These are phyloP conservation scores for Solanum virginianum DNA, from an alignment of 257 asterid species.

Conservation along the genomic window DNA sequence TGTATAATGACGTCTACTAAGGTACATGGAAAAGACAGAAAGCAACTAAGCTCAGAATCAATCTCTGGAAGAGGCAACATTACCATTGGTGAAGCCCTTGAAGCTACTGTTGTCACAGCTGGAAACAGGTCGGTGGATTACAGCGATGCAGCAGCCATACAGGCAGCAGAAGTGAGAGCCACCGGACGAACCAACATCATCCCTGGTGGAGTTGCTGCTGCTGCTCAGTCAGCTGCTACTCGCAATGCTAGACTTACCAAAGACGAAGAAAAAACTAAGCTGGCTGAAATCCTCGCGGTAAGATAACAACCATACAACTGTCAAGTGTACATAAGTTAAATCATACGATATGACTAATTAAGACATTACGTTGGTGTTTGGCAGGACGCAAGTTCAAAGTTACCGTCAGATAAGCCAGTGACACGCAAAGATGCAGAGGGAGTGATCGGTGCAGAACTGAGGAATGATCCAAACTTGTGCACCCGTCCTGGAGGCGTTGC, in stretches of 20 bases:
- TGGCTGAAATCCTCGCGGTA: conserved; percentile 66
- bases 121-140: conserved; percentile 81
- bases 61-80: conserved; percentile 30
- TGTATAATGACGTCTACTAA: neutral
- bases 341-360: neutral
- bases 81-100: conserved; percentile 95
- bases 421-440: conserved; percentile 94
- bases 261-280: conserved; percentile 88
- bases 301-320: neutral
- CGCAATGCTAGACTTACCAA: conserved; percentile 65
- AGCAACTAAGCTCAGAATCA: conserved; percentile 6
- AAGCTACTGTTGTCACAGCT: conserved; percentile 84
- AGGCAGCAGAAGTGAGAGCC: conserved; percentile 97
- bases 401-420: conserved; percentile 83
- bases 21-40: conserved; percentile 14
- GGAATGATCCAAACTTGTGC: conserved; percentile 85
- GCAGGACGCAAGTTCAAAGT: conserved; percentile 79
- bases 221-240: conserved; percentile 97
- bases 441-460: conserved; percentile 90
- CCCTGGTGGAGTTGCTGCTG: conserved; percentile 98
- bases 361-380: neutral
- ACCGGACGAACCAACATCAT: conserved; percentile 85
- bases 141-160: conserved; percentile 95
- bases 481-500: conserved; percentile 98
- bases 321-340: neutral